Evolutionary conservation across 768 basidiomycete species (phyloP).

Genomic region (Trichaptum fuscoviolaceum): DNA sequence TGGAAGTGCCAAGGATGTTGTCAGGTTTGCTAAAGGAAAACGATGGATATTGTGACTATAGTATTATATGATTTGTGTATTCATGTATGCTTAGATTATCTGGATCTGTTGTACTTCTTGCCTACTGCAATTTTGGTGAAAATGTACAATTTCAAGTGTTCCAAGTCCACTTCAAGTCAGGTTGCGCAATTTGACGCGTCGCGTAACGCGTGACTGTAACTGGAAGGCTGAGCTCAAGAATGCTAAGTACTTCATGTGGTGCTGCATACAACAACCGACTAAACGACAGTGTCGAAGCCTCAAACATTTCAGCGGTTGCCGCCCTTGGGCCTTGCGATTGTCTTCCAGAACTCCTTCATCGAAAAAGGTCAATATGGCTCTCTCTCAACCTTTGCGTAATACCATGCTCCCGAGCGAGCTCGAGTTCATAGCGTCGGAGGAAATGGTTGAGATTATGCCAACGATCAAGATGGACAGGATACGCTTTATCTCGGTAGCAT

Average conservation of each 20-base stretch:
- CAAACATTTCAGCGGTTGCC: not conserved
- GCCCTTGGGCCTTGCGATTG: not conserved
- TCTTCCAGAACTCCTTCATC: not conserved
- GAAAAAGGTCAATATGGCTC: constrained; percentile 49
- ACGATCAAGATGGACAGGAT: constrained; percentile 88
- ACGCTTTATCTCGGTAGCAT: constrained; percentile 79
- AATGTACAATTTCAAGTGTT: not conserved
- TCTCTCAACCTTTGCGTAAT: constrained; percentile 63
- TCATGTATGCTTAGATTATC: not conserved
- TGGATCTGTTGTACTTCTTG: not conserved
- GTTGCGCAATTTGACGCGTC: not conserved
- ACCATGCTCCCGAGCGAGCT: constrained; percentile 82
- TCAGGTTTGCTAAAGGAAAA: constrained; percentile 52
- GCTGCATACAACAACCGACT: too few relatives aligned
- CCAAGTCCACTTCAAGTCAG: too few relatives aligned
- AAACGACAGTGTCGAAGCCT: too few relatives aligned
- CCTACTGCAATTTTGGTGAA: not conserved
- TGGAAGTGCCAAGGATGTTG: constrained; percentile 53
- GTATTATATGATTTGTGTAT: not conserved
- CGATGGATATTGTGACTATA: constrained; percentile 45
- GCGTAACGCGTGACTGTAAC: not conserved
- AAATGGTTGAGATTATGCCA: constrained; percentile 81
- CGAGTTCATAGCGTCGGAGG: constrained; percentile 82
- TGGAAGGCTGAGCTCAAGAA: too few relatives aligned
- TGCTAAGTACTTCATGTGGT: too few relatives aligned